Conservation (phyloP, 768 basidiomycete genomes). For the Boletus pseudopeckii region DNA sequence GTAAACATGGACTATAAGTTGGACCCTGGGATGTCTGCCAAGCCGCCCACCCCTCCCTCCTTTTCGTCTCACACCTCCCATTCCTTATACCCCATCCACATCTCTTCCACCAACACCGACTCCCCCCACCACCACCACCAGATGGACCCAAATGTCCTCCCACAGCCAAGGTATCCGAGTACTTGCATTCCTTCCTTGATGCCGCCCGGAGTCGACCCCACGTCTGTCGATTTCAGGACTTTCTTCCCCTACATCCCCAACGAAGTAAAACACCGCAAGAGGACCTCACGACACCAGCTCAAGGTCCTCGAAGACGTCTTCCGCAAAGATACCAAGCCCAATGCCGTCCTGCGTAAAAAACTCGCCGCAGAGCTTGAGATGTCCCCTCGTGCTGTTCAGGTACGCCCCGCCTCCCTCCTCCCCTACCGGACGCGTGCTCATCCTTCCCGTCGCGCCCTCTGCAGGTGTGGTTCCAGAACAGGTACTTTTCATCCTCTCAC, state of each 20-base stretch:
- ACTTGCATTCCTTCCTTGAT: conserved; percentile 47
- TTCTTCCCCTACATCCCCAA: conserved; percentile 89
- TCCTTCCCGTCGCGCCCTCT: conserved; percentile 16
- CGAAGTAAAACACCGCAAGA: conserved; percentile 91
- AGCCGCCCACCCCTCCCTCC: conserved; percentile 39
- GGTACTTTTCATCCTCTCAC: conserved; percentile 39
- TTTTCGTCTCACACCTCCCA: conserved; percentile 29
- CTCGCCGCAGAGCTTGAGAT: conserved; percentile 84
- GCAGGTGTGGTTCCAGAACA: conserved; percentile 91
- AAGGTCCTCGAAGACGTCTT: conserved; percentile 87
- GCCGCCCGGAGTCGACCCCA: conserved; percentile 57
- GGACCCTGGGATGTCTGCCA: conserved; percentile 31
- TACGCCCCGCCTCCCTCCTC: conserved; percentile 36
- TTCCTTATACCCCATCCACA: conserved; percentile 24
- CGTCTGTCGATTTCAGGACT: conserved; percentile 70
- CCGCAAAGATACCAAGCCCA: conserved; percentile 87
- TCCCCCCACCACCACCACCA: conserved; percentile 4
- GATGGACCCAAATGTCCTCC: conserved; percentile 26
- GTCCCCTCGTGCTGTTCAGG: conserved; percentile 94
- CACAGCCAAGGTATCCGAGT: conserved; percentile 31
- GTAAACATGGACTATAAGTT: conserved; percentile 21
- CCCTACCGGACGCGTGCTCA: conserved; percentile 18
- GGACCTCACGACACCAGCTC: conserved; percentile 86
- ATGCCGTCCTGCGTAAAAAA: conserved; percentile 71
- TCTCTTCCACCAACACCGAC: conserved; percentile 2